Evolutionary conservation across 2,329 filamentous ascomycete species (phyloP).

Genomic region (Chaetomium sp.): DNA sequence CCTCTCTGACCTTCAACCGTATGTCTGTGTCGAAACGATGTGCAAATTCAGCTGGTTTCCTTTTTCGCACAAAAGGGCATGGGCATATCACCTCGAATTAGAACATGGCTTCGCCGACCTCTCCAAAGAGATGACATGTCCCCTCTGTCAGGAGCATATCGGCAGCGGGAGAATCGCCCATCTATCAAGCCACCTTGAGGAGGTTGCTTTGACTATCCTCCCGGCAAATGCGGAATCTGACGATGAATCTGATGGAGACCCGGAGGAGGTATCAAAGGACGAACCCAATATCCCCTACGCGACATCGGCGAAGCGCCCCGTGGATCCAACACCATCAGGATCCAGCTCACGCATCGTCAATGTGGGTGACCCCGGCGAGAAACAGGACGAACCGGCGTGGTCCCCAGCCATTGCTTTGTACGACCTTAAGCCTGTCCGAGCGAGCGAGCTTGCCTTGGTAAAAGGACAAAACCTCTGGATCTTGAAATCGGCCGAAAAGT

Average conservation of each 20-base stretch:
- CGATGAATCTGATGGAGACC: background rate
- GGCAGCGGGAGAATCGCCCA: background rate
- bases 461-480: background rate
- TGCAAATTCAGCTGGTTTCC: background rate
- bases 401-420: background rate
- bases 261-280: background rate
- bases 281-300: background rate
- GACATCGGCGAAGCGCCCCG: background rate
- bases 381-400: background rate
- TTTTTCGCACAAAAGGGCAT: background rate
- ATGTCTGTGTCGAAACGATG: background rate
- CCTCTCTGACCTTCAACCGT: conserved; percentile 5
- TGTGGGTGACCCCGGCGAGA: background rate
- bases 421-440: background rate
- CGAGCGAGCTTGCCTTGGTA: background rate
- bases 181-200: conserved; percentile 11
- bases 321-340: background rate
- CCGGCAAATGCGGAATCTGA: conserved; percentile 5
- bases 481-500: background rate
- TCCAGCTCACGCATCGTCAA: background rate
- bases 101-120: background rate
- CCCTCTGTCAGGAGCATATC: background rate
- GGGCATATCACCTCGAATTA: conserved; percentile 7
- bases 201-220: conserved; percentile 8
- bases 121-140: background rate